Conservation (phyloP, 805 yeast species). For the Hanseniaspora thailandica region DNA sequence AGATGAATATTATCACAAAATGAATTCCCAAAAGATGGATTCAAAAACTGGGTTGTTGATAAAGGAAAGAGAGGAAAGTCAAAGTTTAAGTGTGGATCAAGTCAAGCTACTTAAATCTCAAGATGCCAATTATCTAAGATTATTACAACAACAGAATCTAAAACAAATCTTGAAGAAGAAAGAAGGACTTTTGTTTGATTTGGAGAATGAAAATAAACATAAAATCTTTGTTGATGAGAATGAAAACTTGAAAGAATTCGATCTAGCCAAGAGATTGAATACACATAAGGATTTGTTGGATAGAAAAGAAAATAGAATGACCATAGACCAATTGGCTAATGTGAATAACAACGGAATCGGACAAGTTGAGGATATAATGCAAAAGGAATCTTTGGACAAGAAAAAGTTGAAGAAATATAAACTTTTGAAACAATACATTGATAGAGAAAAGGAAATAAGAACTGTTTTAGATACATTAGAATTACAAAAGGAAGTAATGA, state of each 20-base stretch:
- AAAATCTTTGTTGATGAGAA: constrained; percentile 70
- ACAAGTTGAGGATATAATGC: constrained; percentile 25
- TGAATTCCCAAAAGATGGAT: constrained; percentile 63
- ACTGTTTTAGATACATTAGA: constrained; percentile 64
- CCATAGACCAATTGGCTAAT: constrained; percentile 42
- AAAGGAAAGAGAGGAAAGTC: constrained; percentile 43
- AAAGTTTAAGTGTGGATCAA: constrained; percentile 56
- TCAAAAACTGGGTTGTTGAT: constrained; percentile 49
- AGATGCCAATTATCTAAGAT: constrained; percentile 74
- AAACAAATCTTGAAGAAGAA: constrained; percentile 46
- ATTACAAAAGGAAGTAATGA: constrained; percentile 75
- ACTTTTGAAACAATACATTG: constrained; percentile 50
- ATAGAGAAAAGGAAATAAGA: constrained; percentile 56
- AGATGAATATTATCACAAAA: constrained; percentile 93
- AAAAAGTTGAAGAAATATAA: constrained; percentile 53
- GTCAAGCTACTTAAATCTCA: constrained; percentile 78
- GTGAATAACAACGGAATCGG: constrained; percentile 20
- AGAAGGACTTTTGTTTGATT: constrained; percentile 37
- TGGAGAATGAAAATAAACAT: constrained; percentile 51
- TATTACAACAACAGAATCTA: constrained; percentile 58
- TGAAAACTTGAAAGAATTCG: constrained; percentile 44
- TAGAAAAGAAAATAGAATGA: constrained; percentile 62
- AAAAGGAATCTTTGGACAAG: constrained; percentile 34
- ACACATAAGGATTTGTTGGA: constrained; percentile 55
- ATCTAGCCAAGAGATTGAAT: constrained; percentile 53